These are phyloP conservation scores for Pseudogymnoascus destructans DNA, from an alignment of 2,329 filamentous ascomycete species.

Conservation along the genomic window DNA sequence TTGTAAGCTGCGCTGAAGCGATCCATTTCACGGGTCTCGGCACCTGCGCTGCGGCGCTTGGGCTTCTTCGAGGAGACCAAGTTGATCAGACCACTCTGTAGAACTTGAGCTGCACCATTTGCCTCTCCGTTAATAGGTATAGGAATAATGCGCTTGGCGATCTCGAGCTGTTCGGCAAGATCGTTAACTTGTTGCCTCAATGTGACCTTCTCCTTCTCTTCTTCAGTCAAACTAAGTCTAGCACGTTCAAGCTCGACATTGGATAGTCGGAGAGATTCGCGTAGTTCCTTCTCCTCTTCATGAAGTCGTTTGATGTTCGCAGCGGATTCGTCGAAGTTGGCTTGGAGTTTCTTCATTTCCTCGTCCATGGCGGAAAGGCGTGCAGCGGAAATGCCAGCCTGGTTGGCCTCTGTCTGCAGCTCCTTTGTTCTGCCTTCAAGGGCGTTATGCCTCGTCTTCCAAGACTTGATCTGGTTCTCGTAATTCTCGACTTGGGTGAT, in stretches of 20 bases:
- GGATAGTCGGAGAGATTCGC: slow-evolving; percentile 67
- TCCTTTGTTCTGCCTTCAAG: slow-evolving; percentile 86
- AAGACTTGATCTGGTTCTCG: slow-evolving; percentile 89
- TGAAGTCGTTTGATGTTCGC: slow-evolving; percentile 87
- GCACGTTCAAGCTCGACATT: slow-evolving; percentile 71
- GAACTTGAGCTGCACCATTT: slow-evolving; percentile 48
- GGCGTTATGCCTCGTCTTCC: slow-evolving; percentile 83
- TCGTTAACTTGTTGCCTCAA: slow-evolving; percentile 81
- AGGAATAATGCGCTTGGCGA: slow-evolving; percentile 51
- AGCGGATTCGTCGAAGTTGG: slow-evolving; percentile 79
- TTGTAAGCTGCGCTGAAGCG: slow-evolving; percentile 88
- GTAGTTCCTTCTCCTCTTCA: slow-evolving; percentile 78
- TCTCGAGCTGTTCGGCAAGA: slow-evolving; percentile 81
- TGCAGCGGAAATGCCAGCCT: slow-evolving; percentile 89
- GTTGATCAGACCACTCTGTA: slow-evolving; percentile 76
- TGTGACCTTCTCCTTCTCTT: slow-evolving; percentile 74
- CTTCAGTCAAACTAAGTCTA: slow-evolving; percentile 58
- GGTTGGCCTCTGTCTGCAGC: slow-evolving; percentile 90
- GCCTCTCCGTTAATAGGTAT: slow-evolving; percentile 60
- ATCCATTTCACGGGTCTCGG: slow-evolving; percentile 73
- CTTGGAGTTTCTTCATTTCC: slow-evolving; percentile 85
- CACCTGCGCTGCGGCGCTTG: slow-evolving; percentile 82
- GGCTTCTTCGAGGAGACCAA: slow-evolving; percentile 94
- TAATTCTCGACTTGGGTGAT: slow-evolving; percentile 86
- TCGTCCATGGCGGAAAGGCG: slow-evolving; percentile 84